Conservation (phyloP, 139 green algal genomes). For the Penium margaritaceum region DNA sequence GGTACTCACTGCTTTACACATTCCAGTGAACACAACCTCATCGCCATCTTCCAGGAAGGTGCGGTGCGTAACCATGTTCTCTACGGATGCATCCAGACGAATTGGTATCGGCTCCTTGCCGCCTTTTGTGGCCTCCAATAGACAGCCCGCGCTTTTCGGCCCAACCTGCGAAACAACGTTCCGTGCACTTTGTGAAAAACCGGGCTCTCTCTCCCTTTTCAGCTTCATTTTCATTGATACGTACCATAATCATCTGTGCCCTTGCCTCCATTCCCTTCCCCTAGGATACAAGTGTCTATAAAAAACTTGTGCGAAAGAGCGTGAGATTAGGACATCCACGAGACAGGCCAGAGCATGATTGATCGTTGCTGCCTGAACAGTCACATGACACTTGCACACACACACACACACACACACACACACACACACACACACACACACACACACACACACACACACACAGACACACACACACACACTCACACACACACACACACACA, state of each 20-base stretch:
- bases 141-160: not conserved
- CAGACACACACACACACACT: too few species aligned
- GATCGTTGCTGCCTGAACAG: not conserved
- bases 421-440: too few species aligned
- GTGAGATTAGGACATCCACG: too few species aligned
- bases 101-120: not conserved
- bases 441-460: too few species aligned
- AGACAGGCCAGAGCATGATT: too few species aligned
- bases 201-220: not conserved
- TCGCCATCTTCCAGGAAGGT: slow-evolving; percentile 20
- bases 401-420: too few species aligned
- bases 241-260: too few species aligned
- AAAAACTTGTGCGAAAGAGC: too few species aligned
- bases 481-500: too few species aligned
- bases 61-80: not conserved
- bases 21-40: slow-evolving; percentile 13
- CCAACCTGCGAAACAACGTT: not conserved
- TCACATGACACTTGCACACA: not conserved
- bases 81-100: not conserved
- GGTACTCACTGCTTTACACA: slow-evolving; percentile 10
- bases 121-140: slow-evolving; percentile 3
- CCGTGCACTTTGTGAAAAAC: not conserved
- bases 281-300: not conserved
- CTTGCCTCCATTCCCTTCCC: too few species aligned
- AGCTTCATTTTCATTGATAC: not conserved